These are phyloP conservation scores for Aspergillus pseudonomiae DNA, from an alignment of 2,329 filamentous ascomycete species.

Conservation along the genomic window DNA sequence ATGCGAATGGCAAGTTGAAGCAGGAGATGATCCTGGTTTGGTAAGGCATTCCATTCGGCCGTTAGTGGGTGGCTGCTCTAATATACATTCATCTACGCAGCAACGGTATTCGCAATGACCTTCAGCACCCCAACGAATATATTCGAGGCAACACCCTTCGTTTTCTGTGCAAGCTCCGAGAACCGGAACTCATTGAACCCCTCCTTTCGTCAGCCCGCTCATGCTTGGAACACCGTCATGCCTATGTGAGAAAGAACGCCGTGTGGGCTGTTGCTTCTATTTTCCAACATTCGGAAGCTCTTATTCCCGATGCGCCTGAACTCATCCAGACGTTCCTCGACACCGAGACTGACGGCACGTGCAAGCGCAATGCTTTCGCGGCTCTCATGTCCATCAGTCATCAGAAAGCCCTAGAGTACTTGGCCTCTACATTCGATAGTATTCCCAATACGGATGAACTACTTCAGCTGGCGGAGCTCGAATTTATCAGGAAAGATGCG, in stretches of 20 bases:
- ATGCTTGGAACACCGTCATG: slow-evolving; percentile 94
- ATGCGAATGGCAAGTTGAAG: slow-evolving; percentile 90
- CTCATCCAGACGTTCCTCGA: slow-evolving; percentile 88
- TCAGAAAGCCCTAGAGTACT: slow-evolving; percentile 84
- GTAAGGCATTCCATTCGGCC: slow-evolving; percentile 53
- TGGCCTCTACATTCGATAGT: slow-evolving; percentile 87
- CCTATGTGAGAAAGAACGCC: slow-evolving; percentile 97
- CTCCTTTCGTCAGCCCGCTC: slow-evolving; percentile 87
- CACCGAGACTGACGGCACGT: slow-evolving; percentile 88
- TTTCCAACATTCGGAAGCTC: slow-evolving; percentile 81
- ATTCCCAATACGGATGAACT: slow-evolving; percentile 94
- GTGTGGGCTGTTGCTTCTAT: slow-evolving; percentile 95
- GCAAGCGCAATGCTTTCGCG: slow-evolving; percentile 96
- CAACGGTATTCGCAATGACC: slow-evolving; percentile 96
- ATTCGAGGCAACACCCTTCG: slow-evolving; percentile 97
- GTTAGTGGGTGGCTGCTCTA: slow-evolving; percentile 16
- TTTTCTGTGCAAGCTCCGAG: slow-evolving; percentile 94
- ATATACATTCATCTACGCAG: slow-evolving; percentile 51
- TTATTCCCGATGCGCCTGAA: slow-evolving; percentile 95
- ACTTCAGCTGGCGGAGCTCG: slow-evolving; percentile 87
- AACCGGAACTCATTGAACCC: slow-evolving; percentile 94
- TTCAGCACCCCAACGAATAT: slow-evolving; percentile 98
- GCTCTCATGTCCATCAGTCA: slow-evolving; percentile 90
- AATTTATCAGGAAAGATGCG: slow-evolving; percentile 98
- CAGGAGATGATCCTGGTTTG: slow-evolving; percentile 99